Base-by-base conservation (phyloP, 371 early-diverging fungal species). In the Lichtheimia ornata region DNA sequence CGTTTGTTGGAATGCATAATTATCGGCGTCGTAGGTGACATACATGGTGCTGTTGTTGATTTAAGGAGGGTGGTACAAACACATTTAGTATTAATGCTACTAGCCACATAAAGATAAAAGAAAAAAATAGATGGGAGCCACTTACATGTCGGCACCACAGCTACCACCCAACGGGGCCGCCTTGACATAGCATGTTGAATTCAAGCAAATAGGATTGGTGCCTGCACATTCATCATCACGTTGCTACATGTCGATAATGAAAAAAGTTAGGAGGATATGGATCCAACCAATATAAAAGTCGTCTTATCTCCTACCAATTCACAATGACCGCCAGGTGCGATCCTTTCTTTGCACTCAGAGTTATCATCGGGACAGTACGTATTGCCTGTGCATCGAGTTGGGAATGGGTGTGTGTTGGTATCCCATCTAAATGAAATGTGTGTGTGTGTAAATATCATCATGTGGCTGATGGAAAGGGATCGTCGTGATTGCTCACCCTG, bases 181-280 rank as follows among this genome's bases (percentile, higher is more conserved):
- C 53, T 81, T 81, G 27, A 73, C 58, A 49, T 69, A 67, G 30
- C 82, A 81, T 5, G 69, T 71, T 5, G 69, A 65, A 62, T 81
- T 81, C 6, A 81, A 52, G 59, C 82, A 81, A 28, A 81, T 78
- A 0, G 73, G 43, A 17, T 61, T 67, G 7, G 22, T 28, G 5
- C 76, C 78, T 2, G 59, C 25, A 53, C 82, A 77, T 57, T 81
- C 82, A 61, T 77, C 76, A 56, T 77, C 78, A 44, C 78, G 71
- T 73, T 76, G 73, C 79, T 79, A 35, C 17, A 7, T 27, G 5
- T 27, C 27, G 5, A 27, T 27, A 2, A 27, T n/a, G n/a, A n/a
- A n/a, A n/a, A 27, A 27, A 5, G 28, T 28, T 28, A 28, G 7
- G 4, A 28, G 22, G 22, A 22, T 22, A 28, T 28, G 28, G 0